Percentiles rank a stretch among this genome's conserved stretches.
These are phyloP conservation scores for Edaphochlamys debaryana DNA, from an alignment of 139 green algal genomes.

Conservation along the genomic window DNA sequence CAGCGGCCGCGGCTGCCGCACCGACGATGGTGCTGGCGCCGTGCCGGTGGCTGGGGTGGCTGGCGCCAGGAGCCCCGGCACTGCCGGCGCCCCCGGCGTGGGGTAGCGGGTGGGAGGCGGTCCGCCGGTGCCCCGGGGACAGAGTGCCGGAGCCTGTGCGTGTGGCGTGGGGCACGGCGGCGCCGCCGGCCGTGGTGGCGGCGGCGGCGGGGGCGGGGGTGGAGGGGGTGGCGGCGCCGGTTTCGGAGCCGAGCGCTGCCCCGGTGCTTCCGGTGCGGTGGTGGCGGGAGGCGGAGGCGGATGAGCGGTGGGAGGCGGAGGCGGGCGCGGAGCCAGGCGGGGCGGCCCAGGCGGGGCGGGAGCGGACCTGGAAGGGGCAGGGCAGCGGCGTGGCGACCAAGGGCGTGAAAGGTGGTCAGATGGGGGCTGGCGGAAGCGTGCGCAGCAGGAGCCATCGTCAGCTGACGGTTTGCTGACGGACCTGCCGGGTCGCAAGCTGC, in stretches of 20 bases:
- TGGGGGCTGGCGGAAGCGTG: too few species aligned
- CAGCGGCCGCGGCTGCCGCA: too few species aligned
- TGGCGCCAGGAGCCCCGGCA: too few species aligned
- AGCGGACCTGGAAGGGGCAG: neutral
- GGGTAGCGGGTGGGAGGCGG: conserved; percentile 4
- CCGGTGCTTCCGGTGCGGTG: neutral
- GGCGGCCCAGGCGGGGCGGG: conserved; percentile 5
- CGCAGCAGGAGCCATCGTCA: too few species aligned
- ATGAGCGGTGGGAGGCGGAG: neutral
- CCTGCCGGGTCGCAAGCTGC: too few species aligned
- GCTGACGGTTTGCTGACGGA: too few species aligned
- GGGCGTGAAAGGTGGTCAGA: neutral
- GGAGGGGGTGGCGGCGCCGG: neutral
- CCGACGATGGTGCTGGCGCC: neutral
- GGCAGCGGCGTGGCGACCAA: too few species aligned
- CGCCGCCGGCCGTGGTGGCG: neutral
- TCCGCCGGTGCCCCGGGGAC: neutral
- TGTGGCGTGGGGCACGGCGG: neutral
- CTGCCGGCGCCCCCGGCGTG: too few species aligned
- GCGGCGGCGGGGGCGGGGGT: neutral
- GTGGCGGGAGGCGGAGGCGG: neutral
- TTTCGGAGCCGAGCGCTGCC: too few species aligned
- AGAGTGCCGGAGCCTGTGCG: neutral
- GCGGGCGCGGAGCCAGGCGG: neutral
- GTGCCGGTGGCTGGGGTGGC: too few species aligned